Percentiles rank a stretch among this genome's conserved stretches.
These are phyloP conservation scores for Metschnikowia corniflorae DNA, from an alignment of 805 yeast species.

Conservation along the genomic window DNA sequence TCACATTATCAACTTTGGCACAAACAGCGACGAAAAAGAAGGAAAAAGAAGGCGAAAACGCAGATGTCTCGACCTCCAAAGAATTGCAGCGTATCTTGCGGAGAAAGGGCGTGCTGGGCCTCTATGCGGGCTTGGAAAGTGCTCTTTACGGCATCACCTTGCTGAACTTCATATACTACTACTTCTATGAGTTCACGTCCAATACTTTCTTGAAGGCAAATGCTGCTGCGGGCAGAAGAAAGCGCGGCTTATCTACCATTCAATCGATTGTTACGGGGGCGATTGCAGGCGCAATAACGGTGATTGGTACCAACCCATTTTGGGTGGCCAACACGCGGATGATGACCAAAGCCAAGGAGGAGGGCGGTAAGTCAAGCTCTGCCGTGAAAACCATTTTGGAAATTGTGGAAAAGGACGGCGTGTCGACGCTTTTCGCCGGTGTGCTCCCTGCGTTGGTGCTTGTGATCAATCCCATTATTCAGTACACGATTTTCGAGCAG, in stretches of 20 bases:
- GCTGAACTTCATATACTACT: conserved; percentile 86
- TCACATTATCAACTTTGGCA: conserved; percentile 81
- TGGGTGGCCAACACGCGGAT: conserved; percentile 94
- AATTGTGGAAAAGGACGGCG: conserved; percentile 69
- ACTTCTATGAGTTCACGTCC: conserved; percentile 76
- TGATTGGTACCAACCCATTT: conserved; percentile 78
- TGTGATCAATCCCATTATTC: conserved; percentile 86
- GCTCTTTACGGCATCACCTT: conserved; percentile 83
- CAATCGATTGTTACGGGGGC: conserved; percentile 79
- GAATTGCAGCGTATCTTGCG: conserved; percentile 43
- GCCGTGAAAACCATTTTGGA: conserved; percentile 58
- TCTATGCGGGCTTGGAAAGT: conserved; percentile 83
- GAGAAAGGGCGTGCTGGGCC: conserved; percentile 57
- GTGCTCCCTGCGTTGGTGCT: conserved; percentile 82
- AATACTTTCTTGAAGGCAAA: conserved; percentile 39
- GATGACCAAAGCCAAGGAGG: conserved; percentile 52
- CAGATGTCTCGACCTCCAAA: conserved; percentile 17
- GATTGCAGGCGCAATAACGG: conserved; percentile 83
- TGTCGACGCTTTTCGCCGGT: conserved; percentile 73
- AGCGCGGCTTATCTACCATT: conserved; percentile 48
- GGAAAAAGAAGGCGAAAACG: conserved; percentile 10
- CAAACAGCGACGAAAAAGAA: conserved; percentile 54
- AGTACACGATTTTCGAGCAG: conserved; percentile 89
- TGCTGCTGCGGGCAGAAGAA: conserved; percentile 25
- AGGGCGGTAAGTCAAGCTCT: conserved; percentile 23